phyloP scores from a whole-genome alignment of 148 eudicot genomes.

The Rhododendron griersonianum region DNA sequence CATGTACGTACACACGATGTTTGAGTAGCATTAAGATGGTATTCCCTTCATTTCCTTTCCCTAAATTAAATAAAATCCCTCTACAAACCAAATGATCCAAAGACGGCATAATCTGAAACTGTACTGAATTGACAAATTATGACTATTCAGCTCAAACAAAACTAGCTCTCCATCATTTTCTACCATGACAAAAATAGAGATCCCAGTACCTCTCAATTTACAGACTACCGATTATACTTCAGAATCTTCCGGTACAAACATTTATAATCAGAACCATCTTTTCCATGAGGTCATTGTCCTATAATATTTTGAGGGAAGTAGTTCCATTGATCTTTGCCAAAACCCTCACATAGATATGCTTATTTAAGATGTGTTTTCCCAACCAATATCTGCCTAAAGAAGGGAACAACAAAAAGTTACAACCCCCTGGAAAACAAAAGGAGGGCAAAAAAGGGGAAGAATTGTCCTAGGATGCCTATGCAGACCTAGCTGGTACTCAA shows the following conservation, averaged over 20 bases:
- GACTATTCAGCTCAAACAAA: not conserved
- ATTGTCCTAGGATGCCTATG: conserved; percentile 12
- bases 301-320: not conserved
- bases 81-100: not conserved
- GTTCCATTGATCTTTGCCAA: too few species aligned
- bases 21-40: not conserved
- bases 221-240: not conserved
- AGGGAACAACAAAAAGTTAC: not conserved
- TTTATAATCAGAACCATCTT: not conserved
- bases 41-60: not conserved
- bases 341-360: not conserved
- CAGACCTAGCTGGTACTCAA: conserved; percentile 32
- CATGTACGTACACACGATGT: not conserved
- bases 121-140: not conserved
- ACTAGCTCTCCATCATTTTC: not conserved
- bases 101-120: not conserved
- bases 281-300: not conserved
- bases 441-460: not conserved
- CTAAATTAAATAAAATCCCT: not conserved
- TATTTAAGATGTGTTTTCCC: not conserved
- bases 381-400: not conserved
- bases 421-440: not conserved
- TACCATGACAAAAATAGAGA: not conserved
- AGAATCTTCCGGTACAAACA: not conserved
- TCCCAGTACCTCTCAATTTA: not conserved